Conservation (phyloP, 2,329 filamentous ascomycete genomes). For the Monosporascus sp. region DNA sequence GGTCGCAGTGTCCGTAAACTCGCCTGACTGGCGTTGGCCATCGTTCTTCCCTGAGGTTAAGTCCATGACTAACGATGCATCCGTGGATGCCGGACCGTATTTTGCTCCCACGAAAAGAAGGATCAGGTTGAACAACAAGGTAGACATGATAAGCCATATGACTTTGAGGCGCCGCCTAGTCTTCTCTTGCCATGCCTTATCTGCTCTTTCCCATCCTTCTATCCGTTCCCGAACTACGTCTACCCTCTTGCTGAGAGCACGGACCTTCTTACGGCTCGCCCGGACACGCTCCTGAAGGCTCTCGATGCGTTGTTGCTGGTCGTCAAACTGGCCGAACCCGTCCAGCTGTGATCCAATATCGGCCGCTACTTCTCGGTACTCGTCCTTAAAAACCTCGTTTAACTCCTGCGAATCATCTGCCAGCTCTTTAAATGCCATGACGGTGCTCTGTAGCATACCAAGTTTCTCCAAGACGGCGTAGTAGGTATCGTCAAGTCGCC, state of each 20-base stretch:
- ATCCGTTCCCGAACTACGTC: conserved; percentile 58
- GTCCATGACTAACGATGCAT: conserved; percentile 7
- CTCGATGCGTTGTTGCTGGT: conserved; percentile 59
- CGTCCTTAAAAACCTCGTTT: conserved; percentile 52
- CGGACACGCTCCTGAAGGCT: conserved; percentile 57
- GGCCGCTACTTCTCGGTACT: conserved; percentile 51
- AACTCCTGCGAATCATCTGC: conserved; percentile 54
- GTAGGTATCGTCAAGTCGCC: conserved; percentile 67
- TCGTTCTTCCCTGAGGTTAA: conserved; percentile 4
- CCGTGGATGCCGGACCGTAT: conserved; percentile 21
- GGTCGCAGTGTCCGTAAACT: conserved; percentile 13
- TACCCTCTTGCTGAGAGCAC: conserved; percentile 56
- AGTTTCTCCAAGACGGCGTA: conserved; percentile 67
- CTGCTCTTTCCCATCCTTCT: conserved; percentile 61
- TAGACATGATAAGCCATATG: conserved; percentile 55
- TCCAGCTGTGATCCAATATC: conserved; percentile 59
- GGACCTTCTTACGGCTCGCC: conserved; percentile 53
- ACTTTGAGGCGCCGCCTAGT: conserved; percentile 58
- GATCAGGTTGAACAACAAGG: conserved; percentile 41
- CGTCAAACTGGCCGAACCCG: conserved; percentile 55
- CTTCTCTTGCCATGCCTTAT: conserved; percentile 62
- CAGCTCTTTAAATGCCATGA: conserved; percentile 61
- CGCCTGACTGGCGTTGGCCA: conserved; percentile 5
- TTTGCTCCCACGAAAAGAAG: conserved; percentile 35
- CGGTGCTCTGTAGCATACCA: conserved; percentile 56